Evolutionary conservation across 352 stramenopile genomes (phyloP).

Genomic region (Phytophthora tentaculata): DNA sequence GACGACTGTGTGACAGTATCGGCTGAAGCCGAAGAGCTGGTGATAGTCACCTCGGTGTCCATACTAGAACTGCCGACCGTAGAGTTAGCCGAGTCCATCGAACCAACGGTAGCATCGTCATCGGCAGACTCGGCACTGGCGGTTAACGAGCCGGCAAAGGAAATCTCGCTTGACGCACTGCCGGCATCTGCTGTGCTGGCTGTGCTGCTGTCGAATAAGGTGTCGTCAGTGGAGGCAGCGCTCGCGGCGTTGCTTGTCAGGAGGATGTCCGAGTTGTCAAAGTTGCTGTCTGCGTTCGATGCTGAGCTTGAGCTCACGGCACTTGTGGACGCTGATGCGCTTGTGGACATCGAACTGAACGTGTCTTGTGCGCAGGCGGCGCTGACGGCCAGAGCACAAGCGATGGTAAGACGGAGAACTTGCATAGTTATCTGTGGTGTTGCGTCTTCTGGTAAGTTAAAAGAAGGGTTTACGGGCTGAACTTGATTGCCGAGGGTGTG

Average conservation of each 20-base stretch:
- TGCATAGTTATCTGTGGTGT: slow-evolving; percentile 24
- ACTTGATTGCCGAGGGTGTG: slow-evolving; percentile 22
- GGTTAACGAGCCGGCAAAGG: slow-evolving; percentile 4
- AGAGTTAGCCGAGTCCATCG: slow-evolving; percentile 29
- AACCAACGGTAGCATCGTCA: slow-evolving; percentile 40
- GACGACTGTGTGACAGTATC: slow-evolving; percentile 19
- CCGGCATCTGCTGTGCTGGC: slow-evolving; percentile 4
- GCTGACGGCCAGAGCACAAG: slow-evolving; percentile 27
- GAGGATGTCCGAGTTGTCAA: slow-evolving; percentile 10
- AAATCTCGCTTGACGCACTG: slow-evolving; percentile 12
- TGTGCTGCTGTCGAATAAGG: slow-evolving; percentile 17
- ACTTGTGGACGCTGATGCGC: slow-evolving; percentile 18
- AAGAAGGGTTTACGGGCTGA: not conserved
- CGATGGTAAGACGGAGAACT: slow-evolving; percentile 27
- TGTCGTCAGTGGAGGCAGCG: slow-evolving; percentile 15
- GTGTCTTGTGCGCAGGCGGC: slow-evolving; percentile 25
- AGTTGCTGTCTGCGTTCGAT: slow-evolving; percentile 6
- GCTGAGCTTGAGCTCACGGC: slow-evolving; percentile 16
- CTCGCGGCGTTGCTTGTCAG: slow-evolving; percentile 7
- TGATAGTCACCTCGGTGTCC: slow-evolving; percentile 26
- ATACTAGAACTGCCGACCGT: slow-evolving; percentile 23
- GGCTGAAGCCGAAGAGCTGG: slow-evolving; percentile 20
- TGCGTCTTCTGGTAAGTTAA: slow-evolving; percentile 22
- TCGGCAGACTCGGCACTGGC: slow-evolving; percentile 17
- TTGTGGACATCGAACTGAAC: slow-evolving; percentile 7